Evolutionary conservation across 1,139 yeast species (phyloP), one percentile per base, ranked within the genome.

Genomic region (Hemisphaericaspora xylofermentans): DNA sequence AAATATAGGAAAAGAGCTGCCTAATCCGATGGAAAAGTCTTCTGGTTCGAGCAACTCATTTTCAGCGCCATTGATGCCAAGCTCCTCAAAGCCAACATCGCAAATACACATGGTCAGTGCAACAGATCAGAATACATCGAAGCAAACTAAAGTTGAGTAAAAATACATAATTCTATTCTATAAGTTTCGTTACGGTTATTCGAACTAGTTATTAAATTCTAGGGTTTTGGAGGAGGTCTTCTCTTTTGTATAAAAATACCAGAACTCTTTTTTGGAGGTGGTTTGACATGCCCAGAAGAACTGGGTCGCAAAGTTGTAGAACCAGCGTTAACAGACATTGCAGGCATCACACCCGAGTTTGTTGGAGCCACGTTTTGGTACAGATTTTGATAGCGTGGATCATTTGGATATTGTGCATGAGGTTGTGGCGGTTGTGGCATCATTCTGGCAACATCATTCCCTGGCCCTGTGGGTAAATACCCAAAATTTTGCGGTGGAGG

Each of bases 241-340:
- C 44, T 49, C 29, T 50, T 43, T n/a, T 44, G 51, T 10, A 58
- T 57, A 36, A 58, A 58, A 13, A 57, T 41, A 17, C 52, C 45
- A 10, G 53, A 27, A 5, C 44, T 39, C 36, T 47, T 45, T 33
- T 50, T 50, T 9, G 38, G 40, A n/a, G 29, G 29, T 15, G 55
- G 57, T 36, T 36, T 47, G 8, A 53, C 39, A 1, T 47, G 44
- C 10, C 58, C 59, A 2, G 57, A 46, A 2, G 56, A 51, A 4
- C 56, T 43, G 7, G 57, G 57, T 12, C 32, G 34, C 4, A 31
- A 10, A 6, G 10, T 13, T 4, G 16, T 31, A 6, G 34, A 18
- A n/a, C n/a, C 15, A 13, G 16, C 4, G 3, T n/a, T 31, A 5
- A 16, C 3, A 18, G 17, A 6, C 5, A 6, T 4, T 6, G 12